phyloP scores from a whole-genome alignment of 495 filamentous ascomycete species.

The Aspergillus steynii region DNA sequence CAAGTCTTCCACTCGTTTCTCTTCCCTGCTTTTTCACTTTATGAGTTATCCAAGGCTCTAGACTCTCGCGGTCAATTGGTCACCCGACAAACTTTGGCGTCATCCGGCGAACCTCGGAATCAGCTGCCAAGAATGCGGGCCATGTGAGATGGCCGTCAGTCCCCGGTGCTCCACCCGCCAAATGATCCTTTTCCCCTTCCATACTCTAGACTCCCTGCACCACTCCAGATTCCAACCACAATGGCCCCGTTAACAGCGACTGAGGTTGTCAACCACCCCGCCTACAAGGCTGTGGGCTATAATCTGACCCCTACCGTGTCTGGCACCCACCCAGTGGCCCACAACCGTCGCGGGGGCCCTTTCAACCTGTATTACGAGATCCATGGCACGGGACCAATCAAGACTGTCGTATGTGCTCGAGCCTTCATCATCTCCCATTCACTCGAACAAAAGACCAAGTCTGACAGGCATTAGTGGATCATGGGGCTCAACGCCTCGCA shows the following conservation, averaged over 20 bases:
- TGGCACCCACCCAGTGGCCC: constrained; percentile 61
- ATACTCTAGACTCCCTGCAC: background rate
- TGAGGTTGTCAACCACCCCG: constrained; percentile 50
- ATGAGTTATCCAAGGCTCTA: too few relatives aligned
- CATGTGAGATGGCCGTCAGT: background rate
- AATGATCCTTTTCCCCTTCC: background rate
- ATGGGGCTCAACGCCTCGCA: constrained; percentile 32
- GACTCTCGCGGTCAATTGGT: too few relatives aligned
- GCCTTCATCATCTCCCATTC: background rate
- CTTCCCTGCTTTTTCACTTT: too few relatives aligned
- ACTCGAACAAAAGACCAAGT: background rate
- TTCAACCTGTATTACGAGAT: constrained; percentile 74
- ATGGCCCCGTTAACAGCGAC: constrained; percentile 42
- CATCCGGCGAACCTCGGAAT: too few relatives aligned
- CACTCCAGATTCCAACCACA: background rate
- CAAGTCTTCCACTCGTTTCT: too few relatives aligned
- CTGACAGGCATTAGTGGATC: constrained; percentile 23
- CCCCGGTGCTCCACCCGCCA: background rate
- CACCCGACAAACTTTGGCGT: too few relatives aligned
- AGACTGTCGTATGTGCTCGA: constrained; percentile 64
- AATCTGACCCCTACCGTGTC: constrained; percentile 58
- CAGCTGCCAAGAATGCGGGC: background rate
- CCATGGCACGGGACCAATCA: constrained; percentile 70
- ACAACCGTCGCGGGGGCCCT: constrained; percentile 62
- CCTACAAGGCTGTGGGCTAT: constrained; percentile 58